phyloP scores from a whole-genome alignment of 2,329 filamentous ascomycete species.

The Cordyceps fumosorosea region DNA sequence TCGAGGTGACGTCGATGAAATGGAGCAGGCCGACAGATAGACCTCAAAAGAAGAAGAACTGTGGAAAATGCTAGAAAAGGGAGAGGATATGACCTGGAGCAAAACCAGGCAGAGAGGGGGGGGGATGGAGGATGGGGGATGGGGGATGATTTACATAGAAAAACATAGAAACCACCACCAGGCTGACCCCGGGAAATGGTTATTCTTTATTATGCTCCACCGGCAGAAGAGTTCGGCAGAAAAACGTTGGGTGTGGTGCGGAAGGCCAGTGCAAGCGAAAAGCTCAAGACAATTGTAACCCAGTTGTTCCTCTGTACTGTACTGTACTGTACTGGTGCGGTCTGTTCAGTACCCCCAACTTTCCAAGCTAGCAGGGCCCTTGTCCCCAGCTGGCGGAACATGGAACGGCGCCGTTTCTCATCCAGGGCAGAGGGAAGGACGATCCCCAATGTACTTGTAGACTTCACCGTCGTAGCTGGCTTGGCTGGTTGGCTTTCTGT shows the following conservation, averaged over 20 bases:
- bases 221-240: conserved; percentile 2
- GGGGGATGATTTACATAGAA: conserved; percentile 1
- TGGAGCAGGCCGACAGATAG: not conserved
- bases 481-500: no score
- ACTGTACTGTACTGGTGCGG: no score
- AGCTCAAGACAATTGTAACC: not conserved
- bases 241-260: not conserved
- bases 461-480: not conserved
- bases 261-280: not conserved
- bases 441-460: conserved; percentile 5
- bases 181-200: conserved; percentile 3
- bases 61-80: not conserved
- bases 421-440: not conserved
- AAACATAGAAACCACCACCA: not conserved
- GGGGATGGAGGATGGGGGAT: not conserved
- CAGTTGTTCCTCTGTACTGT: not conserved
- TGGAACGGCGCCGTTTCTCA: not conserved
- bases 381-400: not conserved
- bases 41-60: not conserved
- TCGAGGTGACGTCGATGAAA: no score
- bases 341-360: not conserved
- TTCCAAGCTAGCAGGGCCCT: not conserved
- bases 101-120: not conserved
- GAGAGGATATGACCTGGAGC: not conserved
- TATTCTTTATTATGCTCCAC: conserved; percentile 11